A percentile compares a stretch with the other conserved stretches of the same genome.
Evolutionary conservation across 202 grass and related monocot species (phyloP).

Genomic region (Eragrostis tef): DNA sequence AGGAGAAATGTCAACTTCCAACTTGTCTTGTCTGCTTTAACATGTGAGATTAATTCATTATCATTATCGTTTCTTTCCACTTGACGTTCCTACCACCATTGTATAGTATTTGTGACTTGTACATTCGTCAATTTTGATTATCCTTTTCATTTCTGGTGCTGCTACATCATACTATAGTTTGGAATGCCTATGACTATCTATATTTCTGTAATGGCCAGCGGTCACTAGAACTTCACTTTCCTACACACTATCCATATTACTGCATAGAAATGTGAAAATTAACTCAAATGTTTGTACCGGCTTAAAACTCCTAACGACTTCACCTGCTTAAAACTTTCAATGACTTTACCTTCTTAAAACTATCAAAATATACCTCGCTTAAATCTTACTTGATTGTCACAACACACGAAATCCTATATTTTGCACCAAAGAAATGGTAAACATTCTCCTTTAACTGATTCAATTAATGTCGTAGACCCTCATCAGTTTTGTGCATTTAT

Average conservation of each 20-base stretch:
- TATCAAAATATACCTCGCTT: background rate
- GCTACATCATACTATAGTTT: too few relatives aligned
- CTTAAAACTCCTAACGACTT: background rate
- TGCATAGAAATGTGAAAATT: background rate
- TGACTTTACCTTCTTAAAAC: too few relatives aligned
- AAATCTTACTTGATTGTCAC: background rate
- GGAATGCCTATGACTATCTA: too few relatives aligned
- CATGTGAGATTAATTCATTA: conserved; percentile 58
- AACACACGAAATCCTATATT: background rate
- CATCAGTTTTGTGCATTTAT: background rate
- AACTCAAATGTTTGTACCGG: background rate
- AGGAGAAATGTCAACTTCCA: conserved; percentile 94
- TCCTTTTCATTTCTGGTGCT: background rate
- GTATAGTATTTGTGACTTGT: background rate
- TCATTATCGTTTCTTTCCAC: background rate
- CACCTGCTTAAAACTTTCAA: too few relatives aligned
- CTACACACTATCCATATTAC: background rate
- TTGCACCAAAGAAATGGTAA: background rate
- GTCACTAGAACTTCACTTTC: background rate
- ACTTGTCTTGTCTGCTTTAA: conserved; percentile 73
- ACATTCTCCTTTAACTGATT: background rate
- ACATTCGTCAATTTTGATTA: background rate
- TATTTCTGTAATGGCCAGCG: background rate
- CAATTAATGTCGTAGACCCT: background rate
- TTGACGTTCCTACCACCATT: background rate